phyloP scores from a whole-genome alignment of 305 asterid species.

The Rubia balearica region DNA sequence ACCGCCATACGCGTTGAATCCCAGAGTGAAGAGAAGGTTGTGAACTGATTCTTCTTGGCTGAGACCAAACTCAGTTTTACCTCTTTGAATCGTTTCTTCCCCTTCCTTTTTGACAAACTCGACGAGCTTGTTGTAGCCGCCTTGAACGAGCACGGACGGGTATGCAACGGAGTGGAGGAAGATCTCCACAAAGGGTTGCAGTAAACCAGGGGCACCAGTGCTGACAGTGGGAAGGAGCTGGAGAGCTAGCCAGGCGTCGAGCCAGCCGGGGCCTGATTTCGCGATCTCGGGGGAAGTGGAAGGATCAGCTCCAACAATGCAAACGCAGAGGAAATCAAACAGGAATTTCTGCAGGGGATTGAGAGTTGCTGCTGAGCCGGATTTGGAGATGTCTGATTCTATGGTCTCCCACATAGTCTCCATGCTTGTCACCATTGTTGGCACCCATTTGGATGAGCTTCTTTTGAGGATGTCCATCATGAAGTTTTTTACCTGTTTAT shows the following conservation, averaged over 20 bases:
- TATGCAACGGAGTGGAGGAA: constrained; percentile 77
- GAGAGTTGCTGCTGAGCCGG: constrained; percentile 27
- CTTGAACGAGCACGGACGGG: constrained; percentile 58
- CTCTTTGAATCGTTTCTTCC: constrained; percentile 35
- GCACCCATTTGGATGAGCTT: constrained; percentile 66
- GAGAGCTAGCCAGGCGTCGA: constrained; percentile 65
- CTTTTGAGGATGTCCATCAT: constrained; percentile 47
- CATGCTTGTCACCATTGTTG: constrained; percentile 47
- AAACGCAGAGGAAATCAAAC: constrained; percentile 58
- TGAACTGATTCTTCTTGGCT: constrained; percentile 60
- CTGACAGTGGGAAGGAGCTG: constrained; percentile 61
- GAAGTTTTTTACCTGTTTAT: constrained; percentile 53
- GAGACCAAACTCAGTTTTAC: constrained; percentile 46
- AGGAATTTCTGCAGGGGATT: constrained; percentile 55
- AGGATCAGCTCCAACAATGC: constrained; percentile 56
- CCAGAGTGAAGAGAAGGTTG: constrained; percentile 63
- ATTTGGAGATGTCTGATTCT: constrained; percentile 44
- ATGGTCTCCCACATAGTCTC: constrained; percentile 44
- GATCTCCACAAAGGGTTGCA: constrained; percentile 73
- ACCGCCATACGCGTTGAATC: constrained; percentile 90
- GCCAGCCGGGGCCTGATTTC: constrained; percentile 39
- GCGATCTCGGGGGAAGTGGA: constrained; percentile 46
- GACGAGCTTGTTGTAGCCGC: constrained; percentile 54
- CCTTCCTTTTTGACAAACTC: constrained; percentile 47
- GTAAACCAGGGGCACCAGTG: constrained; percentile 26